These are phyloP conservation scores for Imleria badia DNA, from an alignment of 768 basidiomycete species.

Conservation along the genomic window DNA sequence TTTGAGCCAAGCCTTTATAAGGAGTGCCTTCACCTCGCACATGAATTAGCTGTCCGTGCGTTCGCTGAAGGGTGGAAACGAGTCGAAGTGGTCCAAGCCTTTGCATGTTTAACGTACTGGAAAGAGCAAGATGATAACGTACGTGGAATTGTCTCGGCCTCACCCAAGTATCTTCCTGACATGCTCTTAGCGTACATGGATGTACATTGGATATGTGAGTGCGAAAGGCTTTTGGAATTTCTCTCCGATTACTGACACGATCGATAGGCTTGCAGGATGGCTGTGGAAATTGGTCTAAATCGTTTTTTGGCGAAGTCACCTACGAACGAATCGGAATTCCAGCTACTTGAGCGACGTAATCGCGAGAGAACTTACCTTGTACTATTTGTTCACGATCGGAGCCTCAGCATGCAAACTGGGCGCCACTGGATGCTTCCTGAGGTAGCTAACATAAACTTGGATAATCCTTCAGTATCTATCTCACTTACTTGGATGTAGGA, in stretches of 20 bases:
- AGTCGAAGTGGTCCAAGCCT: constrained; percentile 87
- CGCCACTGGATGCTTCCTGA: constrained; percentile 88
- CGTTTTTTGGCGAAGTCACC: constrained; percentile 59
- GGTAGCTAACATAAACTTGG: constrained; percentile 26
- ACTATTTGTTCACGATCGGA: constrained; percentile 83
- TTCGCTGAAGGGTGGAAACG: constrained; percentile 78
- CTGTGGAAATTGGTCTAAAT: constrained; percentile 80
- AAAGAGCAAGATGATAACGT: constrained; percentile 84
- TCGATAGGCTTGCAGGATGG: constrained; percentile 79
- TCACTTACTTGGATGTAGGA: constrained; percentile 38
- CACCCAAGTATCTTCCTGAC: constrained; percentile 11
- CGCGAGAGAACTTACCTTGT: constrained; percentile 86
- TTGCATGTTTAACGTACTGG: constrained; percentile 89
- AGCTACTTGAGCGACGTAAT: constrained; percentile 75
- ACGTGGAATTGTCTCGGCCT: constrained; percentile 23
- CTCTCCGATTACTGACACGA: not conserved
- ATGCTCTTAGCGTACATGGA: constrained; percentile 70
- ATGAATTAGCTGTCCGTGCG: constrained; percentile 72
- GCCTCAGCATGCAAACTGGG: constrained; percentile 83
- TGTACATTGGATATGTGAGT: constrained; percentile 81
- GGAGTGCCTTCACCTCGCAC: constrained; percentile 66
- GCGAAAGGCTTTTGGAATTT: not conserved
- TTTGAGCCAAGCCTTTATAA: constrained; percentile 69
- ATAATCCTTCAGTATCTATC: constrained; percentile 4
- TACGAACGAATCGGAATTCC: constrained; percentile 59